These are phyloP conservation scores for Pleomassaria siparia DNA, from an alignment of 2,329 filamentous ascomycete species.

Conservation along the genomic window DNA sequence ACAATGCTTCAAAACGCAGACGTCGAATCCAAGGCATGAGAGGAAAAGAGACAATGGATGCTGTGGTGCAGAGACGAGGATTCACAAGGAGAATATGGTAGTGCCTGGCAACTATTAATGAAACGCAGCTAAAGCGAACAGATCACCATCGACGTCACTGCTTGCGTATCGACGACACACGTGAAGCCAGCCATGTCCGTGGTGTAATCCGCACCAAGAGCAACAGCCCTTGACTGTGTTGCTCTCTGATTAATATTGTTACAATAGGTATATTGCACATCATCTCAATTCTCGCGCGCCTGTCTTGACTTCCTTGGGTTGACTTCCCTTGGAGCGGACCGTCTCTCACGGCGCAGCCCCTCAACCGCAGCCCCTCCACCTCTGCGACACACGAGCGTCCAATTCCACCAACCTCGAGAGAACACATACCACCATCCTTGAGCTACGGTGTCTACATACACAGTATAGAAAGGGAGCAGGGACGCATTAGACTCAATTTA, in stretches of 20 bases:
- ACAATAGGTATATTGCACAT: too few species aligned
- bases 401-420: slow-evolving; percentile 1
- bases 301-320: too few species aligned
- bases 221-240: not conserved
- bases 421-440: not conserved
- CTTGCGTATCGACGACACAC: slow-evolving; percentile 2
- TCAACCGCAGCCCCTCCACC: not conserved
- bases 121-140: slow-evolving; percentile 11
- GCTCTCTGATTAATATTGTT: not conserved
- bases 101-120: slow-evolving; percentile 10
- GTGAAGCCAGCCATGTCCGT: not conserved
- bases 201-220: not conserved
- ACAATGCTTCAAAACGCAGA: too few species aligned
- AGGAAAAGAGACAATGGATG: not conserved
- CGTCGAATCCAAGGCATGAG: not conserved
- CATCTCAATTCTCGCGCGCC: not conserved
- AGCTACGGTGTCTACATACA: not conserved
- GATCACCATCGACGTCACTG: slow-evolving; percentile 15
- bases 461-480: not conserved
- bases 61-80: not conserved
- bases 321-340: not conserved
- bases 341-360: not conserved
- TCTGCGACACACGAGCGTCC: not conserved
- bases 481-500: not conserved
- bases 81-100: slow-evolving; percentile 11